A percentile compares a stretch with the other conserved stretches of the same genome.
Conservation (phyloP, 371 early-diverging fungal species). For the Mucor indicus region DNA sequence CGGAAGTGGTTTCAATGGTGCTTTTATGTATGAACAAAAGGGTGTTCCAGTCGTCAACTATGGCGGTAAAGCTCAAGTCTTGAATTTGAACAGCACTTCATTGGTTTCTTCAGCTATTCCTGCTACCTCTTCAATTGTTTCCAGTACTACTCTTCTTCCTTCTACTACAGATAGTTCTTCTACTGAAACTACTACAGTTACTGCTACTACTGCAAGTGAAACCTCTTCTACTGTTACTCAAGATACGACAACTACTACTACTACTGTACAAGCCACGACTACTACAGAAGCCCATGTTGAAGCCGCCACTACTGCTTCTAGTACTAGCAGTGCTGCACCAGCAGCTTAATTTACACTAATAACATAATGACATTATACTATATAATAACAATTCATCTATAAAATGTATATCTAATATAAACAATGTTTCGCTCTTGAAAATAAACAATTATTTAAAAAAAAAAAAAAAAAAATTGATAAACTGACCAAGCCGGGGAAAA, state of each 20-base stretch:
- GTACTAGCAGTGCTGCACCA: not conserved
- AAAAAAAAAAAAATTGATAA: no score
- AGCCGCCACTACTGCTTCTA: not conserved
- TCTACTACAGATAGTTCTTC: slow-evolving; percentile 3
- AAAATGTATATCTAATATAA: no score
- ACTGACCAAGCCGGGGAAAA: no score
- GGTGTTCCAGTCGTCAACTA: slow-evolving; percentile 23
- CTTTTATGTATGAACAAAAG: slow-evolving; percentile 33
- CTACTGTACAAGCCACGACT: not conserved
- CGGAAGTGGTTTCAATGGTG: slow-evolving; percentile 33
- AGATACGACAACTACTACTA: no score
- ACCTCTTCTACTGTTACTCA: not conserved
- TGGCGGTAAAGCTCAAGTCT: no score
- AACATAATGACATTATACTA: no score
- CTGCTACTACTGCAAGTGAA: slow-evolving; percentile 1
- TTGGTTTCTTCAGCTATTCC: not conserved
- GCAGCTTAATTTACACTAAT: not conserved
- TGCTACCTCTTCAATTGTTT: not conserved
- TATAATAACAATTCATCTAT: no score
- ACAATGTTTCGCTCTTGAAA: no score
- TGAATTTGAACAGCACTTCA: not conserved
- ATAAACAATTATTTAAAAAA: no score
- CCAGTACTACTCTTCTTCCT: not conserved
- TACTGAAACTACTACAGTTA: not conserved
- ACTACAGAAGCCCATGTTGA: not conserved